Percentiles rank a stretch among this genome's conserved stretches.
These are phyloP conservation scores for Sarcomyxa edulis DNA, from an alignment of 768 basidiomycete species.

Conservation along the genomic window DNA sequence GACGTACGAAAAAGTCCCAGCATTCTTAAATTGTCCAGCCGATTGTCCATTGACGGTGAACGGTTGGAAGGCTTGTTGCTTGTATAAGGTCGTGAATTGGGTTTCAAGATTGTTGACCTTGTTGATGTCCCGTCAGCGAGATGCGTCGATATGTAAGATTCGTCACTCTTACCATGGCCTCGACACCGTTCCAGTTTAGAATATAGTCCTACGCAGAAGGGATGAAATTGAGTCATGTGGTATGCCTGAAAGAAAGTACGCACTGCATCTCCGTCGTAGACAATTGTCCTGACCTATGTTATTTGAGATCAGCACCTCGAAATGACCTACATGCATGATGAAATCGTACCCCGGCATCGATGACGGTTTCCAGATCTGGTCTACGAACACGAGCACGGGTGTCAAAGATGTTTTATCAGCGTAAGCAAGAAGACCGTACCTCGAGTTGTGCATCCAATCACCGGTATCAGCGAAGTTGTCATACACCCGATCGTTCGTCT, in stretches of 20 bases:
- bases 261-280: constrained; percentile 58
- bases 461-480: constrained; percentile 45
- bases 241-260: constrained; percentile 11
- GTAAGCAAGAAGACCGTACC: too few relatives aligned
- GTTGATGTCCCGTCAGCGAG: not conserved
- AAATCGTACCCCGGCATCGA: constrained; percentile 53
- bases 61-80: constrained; percentile 35
- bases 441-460: constrained; percentile 25
- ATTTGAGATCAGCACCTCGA: too few relatives aligned
- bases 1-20: constrained; percentile 51
- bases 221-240: not conserved
- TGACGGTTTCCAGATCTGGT: constrained; percentile 48
- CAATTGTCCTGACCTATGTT: too few relatives aligned
- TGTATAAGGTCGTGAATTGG: constrained; percentile 34
- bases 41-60: constrained; percentile 46
- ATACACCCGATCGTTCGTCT: constrained; percentile 37
- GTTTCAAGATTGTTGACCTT: constrained; percentile 45
- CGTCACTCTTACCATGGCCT: constrained; percentile 40
- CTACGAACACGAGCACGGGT: too few relatives aligned
- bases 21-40: constrained; percentile 54
- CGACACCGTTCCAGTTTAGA: constrained; percentile 49
- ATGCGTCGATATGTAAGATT: not conserved
- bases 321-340: constrained; percentile 13
- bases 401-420: too few relatives aligned
- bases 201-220: constrained; percentile 37